A percentile compares a stretch with the other conserved stretches of the same genome.
These are phyloP conservation scores for Gaeumannomyces tritici DNA, from an alignment of 2,329 filamentous ascomycete species.

Conservation along the genomic window DNA sequence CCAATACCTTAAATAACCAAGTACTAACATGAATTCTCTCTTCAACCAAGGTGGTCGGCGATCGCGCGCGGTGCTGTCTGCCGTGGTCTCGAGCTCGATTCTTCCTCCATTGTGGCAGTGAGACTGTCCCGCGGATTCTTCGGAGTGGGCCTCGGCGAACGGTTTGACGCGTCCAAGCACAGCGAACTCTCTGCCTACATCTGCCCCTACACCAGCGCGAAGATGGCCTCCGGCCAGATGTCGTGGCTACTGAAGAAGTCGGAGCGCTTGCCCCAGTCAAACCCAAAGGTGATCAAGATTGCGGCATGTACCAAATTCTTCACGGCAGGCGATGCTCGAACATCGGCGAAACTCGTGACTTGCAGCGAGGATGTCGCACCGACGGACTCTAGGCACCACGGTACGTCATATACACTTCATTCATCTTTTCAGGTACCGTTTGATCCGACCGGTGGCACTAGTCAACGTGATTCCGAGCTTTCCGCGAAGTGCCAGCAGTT, in stretches of 20 bases:
- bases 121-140: slow-evolving; percentile 12
- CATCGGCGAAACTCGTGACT: slow-evolving; percentile 2
- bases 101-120: slow-evolving; percentile 7
- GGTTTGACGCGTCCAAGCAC: slow-evolving; percentile 6
- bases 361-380: slow-evolving; percentile 7
- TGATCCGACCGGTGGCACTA: too few species aligned
- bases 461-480: too few species aligned
- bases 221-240: slow-evolving; percentile 10
- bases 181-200: slow-evolving; percentile 6
- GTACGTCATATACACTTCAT: too few species aligned
- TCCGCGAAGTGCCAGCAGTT: too few species aligned
- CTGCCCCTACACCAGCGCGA: slow-evolving; percentile 3
- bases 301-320: too few species aligned
- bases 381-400: too few species aligned
- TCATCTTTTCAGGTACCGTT: too few species aligned
- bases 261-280: slow-evolving; percentile 5
- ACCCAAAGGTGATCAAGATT: not conserved
- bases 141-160: slow-evolving; percentile 6
- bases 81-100: slow-evolving; percentile 9
- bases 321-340: not conserved
- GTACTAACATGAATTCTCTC: too few species aligned
- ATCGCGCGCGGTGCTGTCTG: slow-evolving; percentile 9
- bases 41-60: slow-evolving; percentile 1
- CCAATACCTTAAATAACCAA: too few species aligned
- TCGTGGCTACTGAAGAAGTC: slow-evolving; percentile 8